These are phyloP conservation scores for Aspergillus sp. DNA, from an alignment of 2,329 filamentous ascomycete genomes.

Conservation along the genomic window DNA sequence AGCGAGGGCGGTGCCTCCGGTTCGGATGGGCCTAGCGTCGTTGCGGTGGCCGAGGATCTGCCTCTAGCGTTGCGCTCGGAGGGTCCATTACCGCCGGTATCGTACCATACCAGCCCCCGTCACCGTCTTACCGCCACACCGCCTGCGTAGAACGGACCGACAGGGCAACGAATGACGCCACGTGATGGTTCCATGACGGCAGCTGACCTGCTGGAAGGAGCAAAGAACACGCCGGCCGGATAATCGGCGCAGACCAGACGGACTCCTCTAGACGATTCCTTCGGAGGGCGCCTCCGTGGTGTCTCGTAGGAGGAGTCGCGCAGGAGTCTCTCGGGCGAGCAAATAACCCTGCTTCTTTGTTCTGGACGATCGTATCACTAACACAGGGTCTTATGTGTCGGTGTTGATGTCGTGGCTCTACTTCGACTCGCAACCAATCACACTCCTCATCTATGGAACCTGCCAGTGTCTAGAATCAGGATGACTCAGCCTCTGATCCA, in stretches of 20 bases:
- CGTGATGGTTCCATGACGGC: slow-evolving; percentile 28
- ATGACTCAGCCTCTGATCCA: not conserved
- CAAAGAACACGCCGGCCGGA: slow-evolving; percentile 8
- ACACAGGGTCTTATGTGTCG: not conserved
- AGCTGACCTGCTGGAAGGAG: slow-evolving; percentile 19
- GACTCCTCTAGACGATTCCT: too few relatives aligned
- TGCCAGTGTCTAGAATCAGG: not conserved
- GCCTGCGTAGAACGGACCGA: slow-evolving; percentile 9
- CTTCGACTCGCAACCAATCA: not conserved
- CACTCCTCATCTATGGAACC: not conserved
- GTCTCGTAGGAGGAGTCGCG: too few relatives aligned
- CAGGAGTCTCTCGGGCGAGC: too few relatives aligned
- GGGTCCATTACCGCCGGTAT: slow-evolving; percentile 10
- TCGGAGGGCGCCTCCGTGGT: too few relatives aligned
- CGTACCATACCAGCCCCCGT: slow-evolving; percentile 15
- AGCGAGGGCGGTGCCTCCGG: slow-evolving; percentile 4
- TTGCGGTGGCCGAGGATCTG: slow-evolving; percentile 21
- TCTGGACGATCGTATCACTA: too few relatives aligned
- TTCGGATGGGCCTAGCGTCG: slow-evolving; percentile 12
- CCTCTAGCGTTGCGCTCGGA: slow-evolving; percentile 18
- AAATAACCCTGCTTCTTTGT: too few relatives aligned
- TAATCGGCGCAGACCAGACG: not conserved
- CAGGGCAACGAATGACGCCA: slow-evolving; percentile 23
- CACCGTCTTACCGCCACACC: slow-evolving; percentile 17
- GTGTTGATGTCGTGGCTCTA: not conserved